These are phyloP conservation scores for Rhodamnia rubescens DNA, from an alignment of 345 rosid species.

Conservation along the genomic window DNA sequence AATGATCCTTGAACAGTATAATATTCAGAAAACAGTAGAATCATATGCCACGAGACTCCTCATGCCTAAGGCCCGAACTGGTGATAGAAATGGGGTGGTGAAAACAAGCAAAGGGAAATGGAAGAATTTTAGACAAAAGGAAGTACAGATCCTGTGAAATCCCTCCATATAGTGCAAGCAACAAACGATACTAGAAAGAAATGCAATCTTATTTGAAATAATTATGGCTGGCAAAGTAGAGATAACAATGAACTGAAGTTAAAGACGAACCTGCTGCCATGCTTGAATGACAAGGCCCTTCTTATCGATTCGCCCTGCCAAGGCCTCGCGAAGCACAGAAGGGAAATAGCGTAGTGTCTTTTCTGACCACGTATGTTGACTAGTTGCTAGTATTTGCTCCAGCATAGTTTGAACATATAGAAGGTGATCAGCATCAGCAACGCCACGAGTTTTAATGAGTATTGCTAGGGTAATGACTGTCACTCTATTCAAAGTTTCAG, in stretches of 20 bases:
- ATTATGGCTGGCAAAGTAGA: not conserved
- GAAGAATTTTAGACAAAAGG: not conserved
- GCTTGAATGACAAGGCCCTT: conserved; percentile 59
- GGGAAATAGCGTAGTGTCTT: conserved; percentile 82
- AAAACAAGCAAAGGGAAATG: not conserved
- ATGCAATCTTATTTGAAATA: not conserved
- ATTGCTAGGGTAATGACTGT: conserved; percentile 87
- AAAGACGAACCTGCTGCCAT: conserved; percentile 64
- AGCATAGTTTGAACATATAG: conserved; percentile 80
- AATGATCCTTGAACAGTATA: not conserved
- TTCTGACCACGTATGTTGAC: conserved; percentile 95
- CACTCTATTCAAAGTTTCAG: conserved; percentile 87
- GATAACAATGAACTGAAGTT: not conserved
- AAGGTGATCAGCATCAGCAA: conserved; percentile 94
- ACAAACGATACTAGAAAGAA: not conserved
- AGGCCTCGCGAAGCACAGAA: conserved; percentile 61
- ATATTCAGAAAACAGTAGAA: not conserved
- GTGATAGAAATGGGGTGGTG: not conserved
- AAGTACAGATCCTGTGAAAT: not conserved
- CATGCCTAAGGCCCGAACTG: not conserved
- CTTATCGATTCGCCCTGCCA: conserved; percentile 58
- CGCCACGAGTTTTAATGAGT: conserved; percentile 91
- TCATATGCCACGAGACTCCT: not conserved
- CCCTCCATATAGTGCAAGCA: not conserved
- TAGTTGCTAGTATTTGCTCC: conserved; percentile 81